Evolutionary conservation across 352 stramenopile species (phyloP).

Genomic region (Elongisporangium anandrum): DNA sequence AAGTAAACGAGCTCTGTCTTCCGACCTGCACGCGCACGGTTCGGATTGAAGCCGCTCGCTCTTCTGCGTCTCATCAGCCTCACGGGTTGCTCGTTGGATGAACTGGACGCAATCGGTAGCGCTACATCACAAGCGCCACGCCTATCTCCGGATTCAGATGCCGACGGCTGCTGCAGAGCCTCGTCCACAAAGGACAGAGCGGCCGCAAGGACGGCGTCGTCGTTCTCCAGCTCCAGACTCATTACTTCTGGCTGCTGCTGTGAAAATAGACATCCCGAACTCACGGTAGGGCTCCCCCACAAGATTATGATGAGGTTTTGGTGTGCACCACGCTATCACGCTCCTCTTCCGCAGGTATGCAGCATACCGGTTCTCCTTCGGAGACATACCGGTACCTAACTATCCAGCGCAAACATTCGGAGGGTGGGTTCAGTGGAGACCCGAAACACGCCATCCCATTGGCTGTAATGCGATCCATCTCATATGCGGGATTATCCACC

Average conservation of each 20-base stretch:
- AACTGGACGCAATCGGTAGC: too few species aligned
- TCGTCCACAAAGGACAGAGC: neutral
- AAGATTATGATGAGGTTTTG: neutral
- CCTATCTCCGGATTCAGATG: neutral
- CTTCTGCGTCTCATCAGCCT: neutral
- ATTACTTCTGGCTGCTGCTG: neutral
- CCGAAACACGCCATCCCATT: neutral
- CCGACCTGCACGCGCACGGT: conserved; percentile 27
- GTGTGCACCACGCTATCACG: neutral
- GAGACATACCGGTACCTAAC: neutral
- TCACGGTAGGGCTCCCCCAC: neutral
- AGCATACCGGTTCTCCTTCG: neutral
- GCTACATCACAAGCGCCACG: neutral
- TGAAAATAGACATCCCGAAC: neutral
- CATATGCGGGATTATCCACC: neutral
- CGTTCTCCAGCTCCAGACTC: neutral
- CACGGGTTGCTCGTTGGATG: neutral
- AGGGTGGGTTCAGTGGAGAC: neutral
- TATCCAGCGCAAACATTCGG: neutral
- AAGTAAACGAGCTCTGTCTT: conserved; percentile 48
- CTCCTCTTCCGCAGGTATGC: neutral
- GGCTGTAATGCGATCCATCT: neutral
- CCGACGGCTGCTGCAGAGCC: neutral
- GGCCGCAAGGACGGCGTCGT: neutral
- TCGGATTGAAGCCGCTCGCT: conserved; percentile 20